Evolutionary conservation across 805 yeast genomes (phyloP).

Genomic region (Kluyveromyces lactis): DNA sequence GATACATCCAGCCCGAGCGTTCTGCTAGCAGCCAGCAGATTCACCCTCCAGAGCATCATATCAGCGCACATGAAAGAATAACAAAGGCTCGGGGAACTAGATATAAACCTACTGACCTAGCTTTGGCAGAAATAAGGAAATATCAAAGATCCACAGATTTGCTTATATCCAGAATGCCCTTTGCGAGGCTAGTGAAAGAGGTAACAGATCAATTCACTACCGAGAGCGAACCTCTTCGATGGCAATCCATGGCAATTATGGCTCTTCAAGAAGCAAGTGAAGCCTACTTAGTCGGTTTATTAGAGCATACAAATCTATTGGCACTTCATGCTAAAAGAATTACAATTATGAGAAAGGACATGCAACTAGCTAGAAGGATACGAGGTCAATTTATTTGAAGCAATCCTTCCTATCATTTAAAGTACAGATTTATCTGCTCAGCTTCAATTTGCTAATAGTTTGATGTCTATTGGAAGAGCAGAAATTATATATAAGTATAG

Average conservation of each 20-base stretch:
- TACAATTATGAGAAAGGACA: conserved; percentile 79
- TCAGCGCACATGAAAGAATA: conserved; percentile 10
- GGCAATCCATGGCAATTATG: conserved; percentile 73
- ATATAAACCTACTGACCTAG: conserved; percentile 57
- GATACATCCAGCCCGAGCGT: conserved; percentile 6
- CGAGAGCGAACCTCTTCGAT: conserved; percentile 51
- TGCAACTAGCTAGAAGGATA: conserved; percentile 70
- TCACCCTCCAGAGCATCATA: conserved; percentile 3
- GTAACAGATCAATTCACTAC: conserved; percentile 46
- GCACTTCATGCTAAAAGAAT: conserved; percentile 77
- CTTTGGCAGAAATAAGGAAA: conserved; percentile 58
- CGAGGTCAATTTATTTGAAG: conserved; percentile 42
- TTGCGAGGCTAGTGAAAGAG: conserved; percentile 68
- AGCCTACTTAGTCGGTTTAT: conserved; percentile 61
- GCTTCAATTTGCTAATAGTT: too few relatives aligned
- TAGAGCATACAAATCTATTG: conserved; percentile 70
- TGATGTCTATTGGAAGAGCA: background rate
- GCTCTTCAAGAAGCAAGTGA: conserved; percentile 80
- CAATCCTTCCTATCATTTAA: too few relatives aligned
- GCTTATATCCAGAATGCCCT: conserved; percentile 62
- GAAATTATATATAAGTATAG: background rate
- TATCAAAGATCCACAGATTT: conserved; percentile 64
- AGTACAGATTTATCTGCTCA: too few relatives aligned
- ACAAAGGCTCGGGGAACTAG: conserved; percentile 36
- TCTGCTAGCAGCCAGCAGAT: background rate